Base-by-base conservation (phyloP, 768 basidiomycete species). In the Daedalea quercina region DNA sequence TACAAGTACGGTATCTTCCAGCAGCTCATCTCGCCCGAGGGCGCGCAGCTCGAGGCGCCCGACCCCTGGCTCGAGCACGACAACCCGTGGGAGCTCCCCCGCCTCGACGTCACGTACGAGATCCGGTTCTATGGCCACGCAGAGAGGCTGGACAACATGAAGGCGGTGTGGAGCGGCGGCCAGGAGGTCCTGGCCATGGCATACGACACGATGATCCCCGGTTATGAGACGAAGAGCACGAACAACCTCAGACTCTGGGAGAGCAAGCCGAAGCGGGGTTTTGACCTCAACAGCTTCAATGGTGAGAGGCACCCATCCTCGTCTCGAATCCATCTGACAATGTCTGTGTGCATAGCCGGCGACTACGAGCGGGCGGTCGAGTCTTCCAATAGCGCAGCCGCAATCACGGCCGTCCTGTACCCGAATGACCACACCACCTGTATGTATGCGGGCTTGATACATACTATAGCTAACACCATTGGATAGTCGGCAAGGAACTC, bases 1-100 rank as follows among this genome's bases (percentile, higher is more conserved):
- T 95, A 93, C 78, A 84, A 90, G 67, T 94, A 93, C 62, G 94
- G 94, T 43, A 96, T 98, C 73, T 98, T 99, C 80, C 87, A 94
- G 70, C 83, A 89, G 70, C 79, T 93, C 55, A 91, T 97, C 65
- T 86, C 83, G 15, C 85, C 86, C 0, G 82, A 87, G 52, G 90
- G 90, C 12, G 76, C 66, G 33, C 90, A 92, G 63, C 81, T 91
- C 1, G 90, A 93, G 72, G 91, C 91, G 4, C 91, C 92, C 2
- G 93, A 95, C 67, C 92, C 92, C 53, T 95, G 93, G 94, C 73
- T 95, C 42, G 86, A 90, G 31, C 73, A 87, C 60, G 82, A 86
- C 58, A 91, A 94, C 65, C 89, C 90, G 9, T 94, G 90, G 90
- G 90, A 92, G 75, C 77, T 92, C 40, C 84, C 85, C 13, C 85